Base-by-base conservation (phyloP, 257 asterid species). In the Primulina tabacum region DNA sequence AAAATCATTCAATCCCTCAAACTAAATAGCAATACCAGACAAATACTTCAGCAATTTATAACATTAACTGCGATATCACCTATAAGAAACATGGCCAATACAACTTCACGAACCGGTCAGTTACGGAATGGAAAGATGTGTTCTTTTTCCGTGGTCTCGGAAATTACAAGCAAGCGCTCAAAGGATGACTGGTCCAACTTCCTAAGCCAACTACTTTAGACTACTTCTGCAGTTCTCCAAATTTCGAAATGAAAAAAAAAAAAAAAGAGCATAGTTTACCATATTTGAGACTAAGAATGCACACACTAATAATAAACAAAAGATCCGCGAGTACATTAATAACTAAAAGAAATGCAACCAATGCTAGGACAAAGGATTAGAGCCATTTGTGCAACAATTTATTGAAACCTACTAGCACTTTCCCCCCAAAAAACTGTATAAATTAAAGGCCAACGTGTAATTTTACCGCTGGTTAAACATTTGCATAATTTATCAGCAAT, bases 391-490 rank as follows among this genome's bases (percentile, higher is more conserved):
- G 21, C 21, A 20, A 16, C 57, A 50, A 50, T 50, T 50, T 50
- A 16, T 14, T 1, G 8, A 50, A 16, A 50, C 4, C 9, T 16
- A 16, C 57, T 5, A 0, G 8, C 55, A 4, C 55, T 4, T 47
- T 16, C 0, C 55, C 57, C 57, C 6, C 0, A 14, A 32, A 20
- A 34, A 40, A 12, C 8, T 2, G 52, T 5, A 43, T 21, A 28
- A 32, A 55, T 8, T 61, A 7, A 59, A 62, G 40, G 55, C 26
- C 50, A 60, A 10, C 61, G 38, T 43, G 43, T 37, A n/a, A 30
- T 38, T 28, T 56, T 4, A 64, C 58, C 34, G 71, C 62, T 40
- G 56, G n/a, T 26, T 7, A 38, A 50, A 33, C 70, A 56, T 16
- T 20, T 29, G 30, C 34, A 62, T 6, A 37, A 32, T 18, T 8